A percentile compares a stretch with the other conserved stretches of the same genome.
Evolutionary conservation across 495 filamentous ascomycete genomes (phyloP).

Genomic region (Xylaria intraflava): DNA sequence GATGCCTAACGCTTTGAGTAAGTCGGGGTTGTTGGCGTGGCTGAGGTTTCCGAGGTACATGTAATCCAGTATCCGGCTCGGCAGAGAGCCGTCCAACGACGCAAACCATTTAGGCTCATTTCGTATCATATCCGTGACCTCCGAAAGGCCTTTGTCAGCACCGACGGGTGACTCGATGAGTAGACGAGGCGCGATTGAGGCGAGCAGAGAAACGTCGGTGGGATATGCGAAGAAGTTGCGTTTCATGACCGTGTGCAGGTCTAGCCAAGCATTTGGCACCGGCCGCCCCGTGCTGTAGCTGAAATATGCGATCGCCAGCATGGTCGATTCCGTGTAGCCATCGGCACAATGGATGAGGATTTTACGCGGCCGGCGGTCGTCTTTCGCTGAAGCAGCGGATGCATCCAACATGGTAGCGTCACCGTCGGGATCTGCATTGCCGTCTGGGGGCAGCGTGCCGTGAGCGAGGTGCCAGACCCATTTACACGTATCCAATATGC

Average conservation of each 20-base stretch:
- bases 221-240: conserved; percentile 97
- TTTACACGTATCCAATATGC: conserved; percentile 74
- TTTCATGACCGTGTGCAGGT: conserved; percentile 68
- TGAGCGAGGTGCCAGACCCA: conserved; percentile 83
- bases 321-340: conserved; percentile 89
- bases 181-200: conserved; percentile 66
- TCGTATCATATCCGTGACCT: conserved; percentile 38
- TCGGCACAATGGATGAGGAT: conserved; percentile 90
- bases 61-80: conserved; percentile 82
- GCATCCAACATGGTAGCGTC: conserved; percentile 25
- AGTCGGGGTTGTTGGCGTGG: conserved; percentile 86
- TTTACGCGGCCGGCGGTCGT: conserved; percentile 42
- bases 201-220: conserved; percentile 75
- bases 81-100: conserved; percentile 82
- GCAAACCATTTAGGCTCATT: conserved; percentile 71
- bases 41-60: conserved; percentile 92
- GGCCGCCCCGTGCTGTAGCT: conserved; percentile 82
- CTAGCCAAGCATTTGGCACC: conserved; percentile 77
- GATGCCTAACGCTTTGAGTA: conserved; percentile 75
- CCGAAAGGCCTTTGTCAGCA: conserved; percentile 29
- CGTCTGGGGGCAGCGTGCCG: conserved; percentile 37
- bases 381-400: conserved; percentile 21
- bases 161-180: conserved; percentile 44
- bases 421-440: conserved; percentile 39
- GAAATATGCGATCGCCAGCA: conserved; percentile 81